Evolutionary conservation across 352 stramenopile genomes (phyloP).

Genomic region (Pythium rishiriense): DNA sequence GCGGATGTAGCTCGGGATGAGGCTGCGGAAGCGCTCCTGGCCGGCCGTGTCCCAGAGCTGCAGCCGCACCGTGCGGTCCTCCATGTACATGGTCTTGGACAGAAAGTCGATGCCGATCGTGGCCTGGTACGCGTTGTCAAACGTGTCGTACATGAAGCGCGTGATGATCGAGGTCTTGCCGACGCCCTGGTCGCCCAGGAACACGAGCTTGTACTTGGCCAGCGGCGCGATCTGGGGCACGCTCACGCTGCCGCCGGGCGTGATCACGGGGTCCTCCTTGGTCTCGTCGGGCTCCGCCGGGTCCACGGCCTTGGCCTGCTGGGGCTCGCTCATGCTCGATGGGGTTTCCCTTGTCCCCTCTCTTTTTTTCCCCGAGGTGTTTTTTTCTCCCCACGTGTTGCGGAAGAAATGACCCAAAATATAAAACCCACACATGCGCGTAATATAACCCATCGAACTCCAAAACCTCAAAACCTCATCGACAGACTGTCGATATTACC

Average conservation of each 20-base stretch:
- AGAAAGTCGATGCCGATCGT: constrained; percentile 99
- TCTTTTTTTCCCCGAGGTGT: background rate
- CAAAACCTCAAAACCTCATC: too few species aligned
- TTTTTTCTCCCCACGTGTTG: too few species aligned
- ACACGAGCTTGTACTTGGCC: constrained; percentile 95
- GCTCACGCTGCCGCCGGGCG: constrained; percentile 25
- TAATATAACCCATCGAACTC: too few species aligned
- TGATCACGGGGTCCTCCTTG: constrained; percentile 26
- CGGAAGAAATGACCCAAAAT: too few species aligned
- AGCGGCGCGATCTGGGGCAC: constrained; percentile 88
- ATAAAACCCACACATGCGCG: too few species aligned
- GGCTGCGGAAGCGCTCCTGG: constrained; percentile 95
- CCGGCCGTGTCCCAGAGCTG: constrained; percentile 99
- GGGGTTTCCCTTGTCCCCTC: background rate
- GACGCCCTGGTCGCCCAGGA: constrained; percentile 96
- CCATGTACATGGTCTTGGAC: constrained; percentile 99
- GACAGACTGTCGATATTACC: too few species aligned
- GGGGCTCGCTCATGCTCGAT: constrained; percentile 23
- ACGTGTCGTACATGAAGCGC: constrained; percentile 99
- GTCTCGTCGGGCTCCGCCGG: constrained; percentile 9
- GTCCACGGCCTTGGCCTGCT: constrained; percentile 4
- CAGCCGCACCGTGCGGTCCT: constrained; percentile 97
- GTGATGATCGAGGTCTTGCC: constrained; percentile 99
- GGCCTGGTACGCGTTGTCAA: constrained; percentile 97
- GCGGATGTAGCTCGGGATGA: constrained; percentile 97